A percentile compares a stretch with the other conserved stretches of the same genome.
Evolutionary conservation across 208 protist genomes (phyloP).

Genomic region (Crithidia mellificae): DNA sequence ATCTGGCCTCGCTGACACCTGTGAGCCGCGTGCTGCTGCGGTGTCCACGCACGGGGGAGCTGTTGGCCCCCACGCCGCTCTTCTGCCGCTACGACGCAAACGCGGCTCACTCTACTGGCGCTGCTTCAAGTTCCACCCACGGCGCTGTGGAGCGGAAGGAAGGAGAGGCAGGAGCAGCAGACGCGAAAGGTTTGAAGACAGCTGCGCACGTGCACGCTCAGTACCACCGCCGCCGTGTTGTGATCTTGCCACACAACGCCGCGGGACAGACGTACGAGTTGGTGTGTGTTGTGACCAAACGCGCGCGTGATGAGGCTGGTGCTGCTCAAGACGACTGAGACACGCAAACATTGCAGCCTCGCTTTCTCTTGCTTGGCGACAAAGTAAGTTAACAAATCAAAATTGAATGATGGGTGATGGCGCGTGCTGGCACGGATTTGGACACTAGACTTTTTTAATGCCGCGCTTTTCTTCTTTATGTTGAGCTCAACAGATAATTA

Average conservation of each 20-base stretch:
- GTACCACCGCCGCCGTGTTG: constrained; percentile 25
- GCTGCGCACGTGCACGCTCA: constrained; percentile 9
- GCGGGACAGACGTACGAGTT: constrained; percentile 20
- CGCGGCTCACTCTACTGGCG: not conserved
- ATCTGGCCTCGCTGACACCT: constrained; percentile 11
- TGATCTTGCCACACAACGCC: constrained; percentile 18
- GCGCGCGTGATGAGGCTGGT: constrained; percentile 9
- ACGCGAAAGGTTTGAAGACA: not conserved
- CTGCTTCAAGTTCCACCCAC: not conserved
- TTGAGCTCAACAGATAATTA: too few species aligned
- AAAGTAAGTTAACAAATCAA: too few species aligned
- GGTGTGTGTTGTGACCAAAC: constrained; percentile 14
- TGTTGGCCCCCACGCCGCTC: constrained; percentile 14
- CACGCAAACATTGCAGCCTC: too few species aligned
- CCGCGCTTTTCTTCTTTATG: too few species aligned
- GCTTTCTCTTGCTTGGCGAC: too few species aligned
- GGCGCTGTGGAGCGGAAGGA: not conserved
- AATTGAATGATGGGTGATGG: too few species aligned
- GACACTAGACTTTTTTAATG: too few species aligned
- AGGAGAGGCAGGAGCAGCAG: not conserved
- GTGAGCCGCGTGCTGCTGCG: constrained; percentile 15
- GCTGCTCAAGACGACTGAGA: not conserved
- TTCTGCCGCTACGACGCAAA: constrained; percentile 14
- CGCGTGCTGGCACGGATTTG: too few species aligned
- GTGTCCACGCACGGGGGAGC: constrained; percentile 12